A percentile compares a stretch with the other conserved stretches of the same genome.
These are phyloP conservation scores for Crucibulum laeve DNA, from an alignment of 768 basidiomycete genomes.

Conservation along the genomic window DNA sequence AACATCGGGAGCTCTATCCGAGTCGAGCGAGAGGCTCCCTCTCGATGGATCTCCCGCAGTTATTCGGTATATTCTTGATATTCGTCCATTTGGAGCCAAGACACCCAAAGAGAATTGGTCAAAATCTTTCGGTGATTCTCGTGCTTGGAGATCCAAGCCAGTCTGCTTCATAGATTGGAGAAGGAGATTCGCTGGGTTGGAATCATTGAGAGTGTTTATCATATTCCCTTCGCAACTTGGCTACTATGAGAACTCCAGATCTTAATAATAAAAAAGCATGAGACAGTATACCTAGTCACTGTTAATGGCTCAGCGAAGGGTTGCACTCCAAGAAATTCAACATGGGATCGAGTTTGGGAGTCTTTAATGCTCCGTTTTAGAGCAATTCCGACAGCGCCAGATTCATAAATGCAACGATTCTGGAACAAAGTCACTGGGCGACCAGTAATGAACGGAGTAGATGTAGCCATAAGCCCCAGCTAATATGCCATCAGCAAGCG, in stretches of 20 bases:
- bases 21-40: conserved; percentile 60
- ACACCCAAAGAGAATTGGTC: conserved; percentile 54
- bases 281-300: conserved; percentile 46
- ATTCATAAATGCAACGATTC: conserved; percentile 47
- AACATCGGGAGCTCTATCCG: conserved; percentile 41
- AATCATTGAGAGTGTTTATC: conserved; percentile 48
- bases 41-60: conserved; percentile 68
- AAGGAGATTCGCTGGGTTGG: conserved; percentile 60
- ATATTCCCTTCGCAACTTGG: conserved; percentile 70
- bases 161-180: conserved; percentile 44
- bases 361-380: conserved; percentile 15
- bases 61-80: conserved; percentile 48
- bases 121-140: conserved; percentile 43
- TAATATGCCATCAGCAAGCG: conserved; percentile 17
- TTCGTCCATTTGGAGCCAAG: conserved; percentile 21
- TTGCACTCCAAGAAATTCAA: conserved; percentile 35
- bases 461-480: conserved; percentile 66
- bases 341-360: conserved; percentile 7
- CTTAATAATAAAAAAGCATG: neutral
- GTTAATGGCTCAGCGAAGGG: conserved; percentile 41
- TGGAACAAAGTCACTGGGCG: conserved; percentile 66
- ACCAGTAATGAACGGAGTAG: conserved; percentile 79
- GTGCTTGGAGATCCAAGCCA: conserved; percentile 18
- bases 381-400: conserved; percentile 71
- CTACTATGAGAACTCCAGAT: neutral